Evolutionary conservation across 2,329 filamentous ascomycete genomes (phyloP).

Genomic region (Pestalotiopsis sp.): DNA sequence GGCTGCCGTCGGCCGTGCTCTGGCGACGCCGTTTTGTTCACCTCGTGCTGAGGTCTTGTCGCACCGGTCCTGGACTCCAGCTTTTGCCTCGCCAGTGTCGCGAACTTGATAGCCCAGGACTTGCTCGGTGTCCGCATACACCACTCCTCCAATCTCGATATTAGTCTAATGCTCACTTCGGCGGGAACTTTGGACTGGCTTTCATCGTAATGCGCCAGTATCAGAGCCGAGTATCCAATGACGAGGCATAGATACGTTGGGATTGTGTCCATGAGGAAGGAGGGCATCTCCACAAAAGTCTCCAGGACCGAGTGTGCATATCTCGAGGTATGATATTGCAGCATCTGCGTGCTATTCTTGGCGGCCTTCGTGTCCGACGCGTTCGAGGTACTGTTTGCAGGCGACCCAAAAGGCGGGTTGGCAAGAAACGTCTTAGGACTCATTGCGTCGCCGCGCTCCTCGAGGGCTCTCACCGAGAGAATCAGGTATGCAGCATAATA

Average conservation of each 20-base stretch:
- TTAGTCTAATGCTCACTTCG: slow-evolving; percentile 28
- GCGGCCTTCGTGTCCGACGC: slow-evolving; percentile 11
- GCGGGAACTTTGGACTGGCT: slow-evolving; percentile 31
- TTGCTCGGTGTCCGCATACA: slow-evolving; percentile 31
- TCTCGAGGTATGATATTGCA: slow-evolving; percentile 29
- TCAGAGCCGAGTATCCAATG: slow-evolving; percentile 35
- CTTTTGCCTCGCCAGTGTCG: slow-evolving; percentile 29
- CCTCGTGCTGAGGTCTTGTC: background rate
- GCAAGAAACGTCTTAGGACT: slow-evolving; percentile 31
- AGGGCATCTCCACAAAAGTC: slow-evolving; percentile 35
- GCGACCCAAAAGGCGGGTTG: slow-evolving; percentile 16
- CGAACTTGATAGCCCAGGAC: slow-evolving; percentile 34
- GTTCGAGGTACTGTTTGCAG: slow-evolving; percentile 16
- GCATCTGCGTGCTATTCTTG: slow-evolving; percentile 19
- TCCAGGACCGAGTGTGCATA: slow-evolving; percentile 32
- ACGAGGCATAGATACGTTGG: slow-evolving; percentile 33
- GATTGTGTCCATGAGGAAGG: slow-evolving; percentile 31
- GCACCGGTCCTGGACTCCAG: slow-evolving; percentile 26
- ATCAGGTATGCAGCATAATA: slow-evolving; percentile 38
- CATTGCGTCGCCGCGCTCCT: slow-evolving; percentile 32
- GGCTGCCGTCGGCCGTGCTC: slow-evolving; percentile 8
- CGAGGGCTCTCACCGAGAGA: slow-evolving; percentile 31
- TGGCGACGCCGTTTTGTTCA: slow-evolving; percentile 9
- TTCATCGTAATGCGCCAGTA: slow-evolving; percentile 35
- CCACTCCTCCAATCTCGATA: slow-evolving; percentile 32